These are phyloP conservation scores for Neurospora sp. DNA, from an alignment of 495 filamentous ascomycete species.

Conservation along the genomic window DNA sequence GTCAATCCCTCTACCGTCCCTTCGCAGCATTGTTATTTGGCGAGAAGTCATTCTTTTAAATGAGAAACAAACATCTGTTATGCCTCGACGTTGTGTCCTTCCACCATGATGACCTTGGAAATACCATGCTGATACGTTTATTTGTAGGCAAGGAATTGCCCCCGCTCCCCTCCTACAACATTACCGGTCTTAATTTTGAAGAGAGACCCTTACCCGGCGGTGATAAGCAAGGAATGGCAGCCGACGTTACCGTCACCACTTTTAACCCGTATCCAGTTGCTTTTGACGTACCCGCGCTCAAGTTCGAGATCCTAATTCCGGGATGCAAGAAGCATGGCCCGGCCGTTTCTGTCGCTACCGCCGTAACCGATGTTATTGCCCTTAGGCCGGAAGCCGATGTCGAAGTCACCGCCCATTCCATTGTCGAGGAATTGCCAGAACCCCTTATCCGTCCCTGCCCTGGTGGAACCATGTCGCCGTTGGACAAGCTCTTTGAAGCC, in stretches of 20 bases:
- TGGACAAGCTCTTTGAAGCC: conserved; percentile 71
- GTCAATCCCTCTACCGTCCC: conserved; percentile 56
- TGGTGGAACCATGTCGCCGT: conserved; percentile 60
- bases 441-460: conserved; percentile 63
- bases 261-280: conserved; percentile 65
- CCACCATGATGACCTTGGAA: not conserved
- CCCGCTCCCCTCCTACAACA: conserved; percentile 62
- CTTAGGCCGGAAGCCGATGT: conserved; percentile 57
- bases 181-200: conserved; percentile 63
- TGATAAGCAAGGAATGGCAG: conserved; percentile 55
- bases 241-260: conserved; percentile 59
- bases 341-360: conserved; percentile 54
- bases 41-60: conserved; percentile 34
- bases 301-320: conserved; percentile 73
- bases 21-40: conserved; percentile 43
- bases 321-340: conserved; percentile 64
- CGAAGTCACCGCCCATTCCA: conserved; percentile 53
- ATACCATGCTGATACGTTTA: conserved; percentile 17
- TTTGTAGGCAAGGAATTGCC: conserved; percentile 57
- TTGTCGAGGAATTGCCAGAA: conserved; percentile 61
- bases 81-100: not conserved
- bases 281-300: conserved; percentile 64
- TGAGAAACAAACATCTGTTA: not conserved
- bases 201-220: conserved; percentile 45
- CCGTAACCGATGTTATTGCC: conserved; percentile 53